A percentile compares a stretch with the other conserved stretches of the same genome.
Evolutionary conservation across 2,329 filamentous ascomycete species (phyloP).

Genomic region (Neonectria coccinea): DNA sequence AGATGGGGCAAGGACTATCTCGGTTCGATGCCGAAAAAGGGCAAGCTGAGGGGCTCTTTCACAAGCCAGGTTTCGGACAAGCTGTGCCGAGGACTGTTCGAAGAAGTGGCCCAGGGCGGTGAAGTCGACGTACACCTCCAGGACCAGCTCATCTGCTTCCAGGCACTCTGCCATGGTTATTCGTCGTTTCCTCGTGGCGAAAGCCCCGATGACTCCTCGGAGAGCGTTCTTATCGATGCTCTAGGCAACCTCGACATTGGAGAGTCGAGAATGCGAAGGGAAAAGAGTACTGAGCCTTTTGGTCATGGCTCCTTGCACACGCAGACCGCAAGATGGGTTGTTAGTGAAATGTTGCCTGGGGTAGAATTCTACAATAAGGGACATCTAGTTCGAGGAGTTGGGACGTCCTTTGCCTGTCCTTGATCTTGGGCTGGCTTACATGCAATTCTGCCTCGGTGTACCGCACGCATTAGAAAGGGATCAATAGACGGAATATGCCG

Average conservation of each 20-base stretch:
- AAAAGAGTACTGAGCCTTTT: conserved; percentile 63
- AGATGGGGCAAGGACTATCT: conserved; percentile 64
- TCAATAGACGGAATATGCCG: background rate
- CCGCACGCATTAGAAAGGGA: background rate
- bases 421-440: background rate
- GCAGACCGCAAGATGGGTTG: conserved; percentile 71
- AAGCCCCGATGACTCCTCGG: conserved; percentile 29
- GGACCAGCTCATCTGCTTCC: conserved; percentile 71
- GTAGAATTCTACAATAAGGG: conserved; percentile 65
- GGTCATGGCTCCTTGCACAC: conserved; percentile 68
- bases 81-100: conserved; percentile 59
- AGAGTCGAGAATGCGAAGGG: conserved; percentile 51
- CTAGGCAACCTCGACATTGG: conserved; percentile 47
- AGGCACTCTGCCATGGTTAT: conserved; percentile 65
- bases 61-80: conserved; percentile 57
- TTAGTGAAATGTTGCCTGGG: conserved; percentile 61
- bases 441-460: background rate
- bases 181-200: conserved; percentile 59
- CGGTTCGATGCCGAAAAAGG: conserved; percentile 56
- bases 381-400: conserved; percentile 61
- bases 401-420: conserved; percentile 31
- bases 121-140: conserved; percentile 69
- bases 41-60: conserved; percentile 43
- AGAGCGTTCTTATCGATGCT: conserved; percentile 42
- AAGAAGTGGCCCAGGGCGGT: conserved; percentile 58